Evolutionary conservation across 176 grass and related monocot genomes (phyloP).

Genomic region (Elymus sibiricus): DNA sequence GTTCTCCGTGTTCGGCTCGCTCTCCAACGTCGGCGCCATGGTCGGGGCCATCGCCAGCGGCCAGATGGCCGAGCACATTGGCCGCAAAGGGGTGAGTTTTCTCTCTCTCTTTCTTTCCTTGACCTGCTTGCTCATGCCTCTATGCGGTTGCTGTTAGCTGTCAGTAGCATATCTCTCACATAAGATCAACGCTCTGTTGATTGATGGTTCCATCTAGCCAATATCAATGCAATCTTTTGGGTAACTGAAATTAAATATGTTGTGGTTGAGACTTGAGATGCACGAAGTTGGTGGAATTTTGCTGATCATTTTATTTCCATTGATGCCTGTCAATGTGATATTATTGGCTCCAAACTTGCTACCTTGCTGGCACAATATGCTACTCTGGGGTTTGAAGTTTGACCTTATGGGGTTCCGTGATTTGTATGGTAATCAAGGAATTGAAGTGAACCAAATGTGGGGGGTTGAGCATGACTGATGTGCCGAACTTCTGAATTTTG

Average conservation of each 20-base stretch:
- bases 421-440: not conserved
- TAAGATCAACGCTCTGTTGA: not conserved
- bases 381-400: not conserved
- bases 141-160: not conserved
- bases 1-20: constrained; percentile 94
- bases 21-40: constrained; percentile 96
- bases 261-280: not conserved
- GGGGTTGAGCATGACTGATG: not conserved
- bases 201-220: not conserved
- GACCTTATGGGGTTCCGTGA: not conserved
- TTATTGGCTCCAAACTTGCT: not conserved
- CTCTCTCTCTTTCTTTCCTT: not conserved
- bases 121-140: not conserved
- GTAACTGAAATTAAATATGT: not conserved
- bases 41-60: constrained; percentile 89
- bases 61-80: constrained; percentile 90
- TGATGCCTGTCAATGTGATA: not conserved
- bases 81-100: constrained; percentile 75
- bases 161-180: too few species aligned
- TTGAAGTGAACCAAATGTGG: not conserved
- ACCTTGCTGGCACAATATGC: not conserved
- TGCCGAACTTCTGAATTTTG: not conserved
- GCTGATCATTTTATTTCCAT: not conserved
- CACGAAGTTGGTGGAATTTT: not conserved
- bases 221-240: not conserved